Evolutionary conservation across 2,329 filamentous ascomycete genomes (phyloP), one percentile per base, ranked within the genome.

Genomic region (Aspergillus pseudoviridinutans): DNA sequence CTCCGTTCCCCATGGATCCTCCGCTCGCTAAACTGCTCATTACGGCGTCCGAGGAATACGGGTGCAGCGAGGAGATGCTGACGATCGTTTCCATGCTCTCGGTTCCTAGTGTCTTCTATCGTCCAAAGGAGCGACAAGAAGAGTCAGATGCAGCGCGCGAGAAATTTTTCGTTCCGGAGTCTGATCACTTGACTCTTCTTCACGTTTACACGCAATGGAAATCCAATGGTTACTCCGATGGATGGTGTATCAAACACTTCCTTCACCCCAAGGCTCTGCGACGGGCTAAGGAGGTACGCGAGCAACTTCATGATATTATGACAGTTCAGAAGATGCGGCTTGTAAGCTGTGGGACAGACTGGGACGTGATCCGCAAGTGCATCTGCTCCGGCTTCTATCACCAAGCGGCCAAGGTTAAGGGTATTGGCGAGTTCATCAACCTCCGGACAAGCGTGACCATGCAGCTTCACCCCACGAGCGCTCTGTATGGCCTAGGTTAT

Each of bases 371-470:
- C 56, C 87, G 94, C 61, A 93, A 94, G 74, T 97, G 93, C 73
- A 96, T 99, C 70, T 99, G 95, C 79, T 92, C 90, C 0, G 94
- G 94, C 12, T 99, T 96, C 79, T 99, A 97, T 77, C 93, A 97
- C 70, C 94, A 99, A 78, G 94, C 94, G 5, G 94, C 94, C 29
- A 92, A 92, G 68, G 92, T 95, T 62, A 96, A 96, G 77, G 95
- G 94, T 2, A 91, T 97, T 17, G 94, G 94, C 66, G 95, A 99
- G 76, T 99, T 97, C 78, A 88, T 96, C 77, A 99, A 99, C 73
- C 82, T 99, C 38, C 88, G 94, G 24, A 99, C 94, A 0, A 94
- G 90, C 68, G 92, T 99, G 3, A 92, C 90, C 1, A 91, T 99
- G 55, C 92, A 96, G 72, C 82, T 99, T 29, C 95, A 99, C 72